Percentiles rank a stretch among this genome's conserved stretches.
These are phyloP conservation scores for Fusarium bactridioides DNA, from an alignment of 2,329 filamentous ascomycete genomes.

Conservation along the genomic window DNA sequence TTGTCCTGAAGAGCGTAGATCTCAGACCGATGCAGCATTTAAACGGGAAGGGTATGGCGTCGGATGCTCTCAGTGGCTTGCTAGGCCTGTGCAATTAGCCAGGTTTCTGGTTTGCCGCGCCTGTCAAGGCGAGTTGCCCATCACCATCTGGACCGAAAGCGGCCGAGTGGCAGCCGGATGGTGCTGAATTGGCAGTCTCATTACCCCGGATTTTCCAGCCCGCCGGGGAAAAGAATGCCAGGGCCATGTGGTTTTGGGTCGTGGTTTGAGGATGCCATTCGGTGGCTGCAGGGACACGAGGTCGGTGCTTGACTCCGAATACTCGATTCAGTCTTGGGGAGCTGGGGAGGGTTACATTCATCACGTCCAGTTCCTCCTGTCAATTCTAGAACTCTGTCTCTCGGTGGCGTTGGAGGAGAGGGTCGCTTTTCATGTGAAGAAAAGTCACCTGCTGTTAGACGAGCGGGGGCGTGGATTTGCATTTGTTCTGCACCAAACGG, in stretches of 20 bases:
- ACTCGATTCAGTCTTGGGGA: background rate
- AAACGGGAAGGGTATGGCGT: slow-evolving; percentile 20
- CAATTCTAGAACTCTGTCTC: slow-evolving; percentile 21
- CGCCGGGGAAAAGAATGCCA: slow-evolving; percentile 32
- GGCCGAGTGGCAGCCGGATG: slow-evolving; percentile 19
- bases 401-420: slow-evolving; percentile 26
- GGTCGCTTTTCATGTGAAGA: slow-evolving; percentile 11
- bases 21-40: slow-evolving; percentile 22
- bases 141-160: slow-evolving; percentile 34
- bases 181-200: slow-evolving; percentile 30
- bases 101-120: slow-evolving; percentile 37
- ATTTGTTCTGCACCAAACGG: background rate
- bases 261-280: slow-evolving; percentile 22
- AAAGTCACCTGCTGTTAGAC: slow-evolving; percentile 27
- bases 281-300: slow-evolving; percentile 27
- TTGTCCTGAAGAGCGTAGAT: slow-evolving; percentile 22
- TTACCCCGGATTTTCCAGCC: slow-evolving; percentile 38
- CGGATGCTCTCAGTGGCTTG: slow-evolving; percentile 25
- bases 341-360: slow-evolving; percentile 2
- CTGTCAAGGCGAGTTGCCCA: slow-evolving; percentile 32
- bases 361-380: background rate
- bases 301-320: background rate
- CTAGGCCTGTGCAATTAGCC: slow-evolving; percentile 25
- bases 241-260: slow-evolving; percentile 16
- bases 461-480: slow-evolving; percentile 18